Conservation (phyloP, 208 protist species). For the Wallacemonas collosoma region DNA sequence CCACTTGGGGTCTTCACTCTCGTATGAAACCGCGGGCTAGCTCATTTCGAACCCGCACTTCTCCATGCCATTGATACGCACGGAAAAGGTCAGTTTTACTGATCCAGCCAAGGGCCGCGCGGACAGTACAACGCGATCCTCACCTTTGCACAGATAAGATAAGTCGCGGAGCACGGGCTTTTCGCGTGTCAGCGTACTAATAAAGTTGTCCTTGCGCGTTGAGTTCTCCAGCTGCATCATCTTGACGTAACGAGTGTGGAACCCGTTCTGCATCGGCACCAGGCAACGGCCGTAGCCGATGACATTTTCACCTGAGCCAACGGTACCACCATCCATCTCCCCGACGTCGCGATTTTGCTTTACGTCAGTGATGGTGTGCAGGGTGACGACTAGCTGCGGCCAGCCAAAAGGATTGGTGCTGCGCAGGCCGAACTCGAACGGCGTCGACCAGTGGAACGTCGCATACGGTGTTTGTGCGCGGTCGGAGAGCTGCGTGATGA, state of each 20-base stretch:
- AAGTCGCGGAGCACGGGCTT: conserved; percentile 74
- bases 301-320: conserved; percentile 53
- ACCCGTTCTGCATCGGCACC: conserved; percentile 71
- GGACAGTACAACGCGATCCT: conserved; percentile 77
- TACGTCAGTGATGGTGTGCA: conserved; percentile 61
- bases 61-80: conserved; percentile 75
- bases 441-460: conserved; percentile 70
- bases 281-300: conserved; percentile 84
- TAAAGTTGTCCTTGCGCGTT: conserved; percentile 66
- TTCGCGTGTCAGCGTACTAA: conserved; percentile 56
- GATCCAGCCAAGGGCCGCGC: conserved; percentile 61
- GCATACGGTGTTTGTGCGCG: conserved; percentile 54
- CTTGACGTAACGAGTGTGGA: conserved; percentile 48
- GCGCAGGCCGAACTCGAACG: conserved; percentile 82
- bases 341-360: conserved; percentile 29
- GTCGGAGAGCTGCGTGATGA: conserved; percentile 82
- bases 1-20: neutral
- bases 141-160: conserved; percentile 75
- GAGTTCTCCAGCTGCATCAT: conserved; percentile 79
- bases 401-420: conserved; percentile 85
- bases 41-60: conserved; percentile 64
- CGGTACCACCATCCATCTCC: conserved; percentile 38
- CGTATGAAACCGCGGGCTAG: neutral
- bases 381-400: conserved; percentile 82
- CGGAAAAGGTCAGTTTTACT: conserved; percentile 67